Evolutionary conservation across 1,139 yeast genomes (phyloP).

Genomic region (Geotrichum aggregatum): DNA sequence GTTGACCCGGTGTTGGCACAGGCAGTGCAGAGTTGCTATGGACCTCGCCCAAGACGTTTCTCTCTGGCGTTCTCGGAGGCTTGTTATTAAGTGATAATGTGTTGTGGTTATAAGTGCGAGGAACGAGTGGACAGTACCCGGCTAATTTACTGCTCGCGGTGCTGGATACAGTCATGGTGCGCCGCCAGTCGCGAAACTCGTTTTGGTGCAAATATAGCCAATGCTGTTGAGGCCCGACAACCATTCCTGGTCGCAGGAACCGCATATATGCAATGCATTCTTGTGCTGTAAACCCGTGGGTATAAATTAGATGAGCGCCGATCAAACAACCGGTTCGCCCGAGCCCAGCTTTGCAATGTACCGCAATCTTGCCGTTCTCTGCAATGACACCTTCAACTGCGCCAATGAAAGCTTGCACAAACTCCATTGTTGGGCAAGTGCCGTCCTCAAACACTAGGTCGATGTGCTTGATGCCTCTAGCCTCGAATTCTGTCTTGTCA

Average conservation of each 20-base stretch:
- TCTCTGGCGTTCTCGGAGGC: slow-evolving; percentile 67
- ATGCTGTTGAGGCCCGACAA: slow-evolving; percentile 98
- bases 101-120: slow-evolving; percentile 28
- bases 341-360: slow-evolving; percentile 95
- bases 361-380: slow-evolving; percentile 89
- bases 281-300: slow-evolving; percentile 94
- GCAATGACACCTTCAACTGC: slow-evolving; percentile 86
- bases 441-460: slow-evolving; percentile 98
- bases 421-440: slow-evolving; percentile 92
- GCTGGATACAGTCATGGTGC: slow-evolving; percentile 78
- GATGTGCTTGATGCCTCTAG: slow-evolving; percentile 77
- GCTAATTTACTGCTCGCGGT: slow-evolving; percentile 70
- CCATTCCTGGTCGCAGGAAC: slow-evolving; percentile 97
- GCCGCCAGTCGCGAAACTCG: slow-evolving; percentile 93
- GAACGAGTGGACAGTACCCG: slow-evolving; percentile 68
- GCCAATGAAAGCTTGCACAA: slow-evolving; percentile 87
- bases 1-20: slow-evolving; percentile 92
- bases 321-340: slow-evolving; percentile 97
- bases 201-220: slow-evolving; percentile 95
- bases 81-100: slow-evolving; percentile 38
- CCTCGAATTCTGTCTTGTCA: slow-evolving; percentile 77
- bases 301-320: slow-evolving; percentile 93
- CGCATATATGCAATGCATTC: slow-evolving; percentile 97
- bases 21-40: slow-evolving; percentile 80
- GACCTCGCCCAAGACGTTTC: slow-evolving; percentile 68